These are phyloP conservation scores for Immersiporthe knoxdaviesiana DNA, from an alignment of 2,329 filamentous ascomycete species.

Conservation along the genomic window DNA sequence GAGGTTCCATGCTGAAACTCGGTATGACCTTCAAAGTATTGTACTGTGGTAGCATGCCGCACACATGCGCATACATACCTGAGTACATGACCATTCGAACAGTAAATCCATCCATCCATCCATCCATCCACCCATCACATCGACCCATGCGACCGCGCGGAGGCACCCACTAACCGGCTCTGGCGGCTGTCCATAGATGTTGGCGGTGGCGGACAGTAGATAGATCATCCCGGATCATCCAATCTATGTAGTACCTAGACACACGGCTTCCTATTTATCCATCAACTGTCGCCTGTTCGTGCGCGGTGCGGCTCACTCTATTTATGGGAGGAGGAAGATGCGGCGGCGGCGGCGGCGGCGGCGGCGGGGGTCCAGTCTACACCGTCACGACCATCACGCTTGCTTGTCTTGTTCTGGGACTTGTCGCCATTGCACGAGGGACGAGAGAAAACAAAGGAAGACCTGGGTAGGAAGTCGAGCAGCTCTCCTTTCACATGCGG, in stretches of 20 bases:
- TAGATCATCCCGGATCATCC: neutral
- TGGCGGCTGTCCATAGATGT: neutral
- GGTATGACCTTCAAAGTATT: neutral
- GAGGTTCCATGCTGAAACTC: conserved; percentile 9
- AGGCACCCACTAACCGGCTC: neutral
- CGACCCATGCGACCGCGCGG: neutral
- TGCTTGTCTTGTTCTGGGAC: neutral
- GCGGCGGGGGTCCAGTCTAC: neutral
- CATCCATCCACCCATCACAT: neutral
- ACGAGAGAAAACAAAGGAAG: neutral
- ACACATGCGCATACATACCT: neutral
- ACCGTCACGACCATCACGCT: neutral
- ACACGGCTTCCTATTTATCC: conserved; percentile 1
- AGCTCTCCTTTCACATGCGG: neutral
- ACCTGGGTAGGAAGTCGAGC: neutral
- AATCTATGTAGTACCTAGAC: neutral
- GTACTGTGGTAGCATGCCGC: neutral
- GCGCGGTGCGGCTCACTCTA: neutral
- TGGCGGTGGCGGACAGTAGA: neutral
- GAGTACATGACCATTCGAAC: too few relatives aligned
- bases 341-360: too few relatives aligned
- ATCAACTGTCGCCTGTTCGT: neutral
- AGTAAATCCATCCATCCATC: too few relatives aligned
- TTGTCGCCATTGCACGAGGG: neutral
- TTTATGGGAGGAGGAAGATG: neutral